phyloP scores from a whole-genome alignment of 768 basidiomycete species.

The Pleurotus citrinopileatus region DNA sequence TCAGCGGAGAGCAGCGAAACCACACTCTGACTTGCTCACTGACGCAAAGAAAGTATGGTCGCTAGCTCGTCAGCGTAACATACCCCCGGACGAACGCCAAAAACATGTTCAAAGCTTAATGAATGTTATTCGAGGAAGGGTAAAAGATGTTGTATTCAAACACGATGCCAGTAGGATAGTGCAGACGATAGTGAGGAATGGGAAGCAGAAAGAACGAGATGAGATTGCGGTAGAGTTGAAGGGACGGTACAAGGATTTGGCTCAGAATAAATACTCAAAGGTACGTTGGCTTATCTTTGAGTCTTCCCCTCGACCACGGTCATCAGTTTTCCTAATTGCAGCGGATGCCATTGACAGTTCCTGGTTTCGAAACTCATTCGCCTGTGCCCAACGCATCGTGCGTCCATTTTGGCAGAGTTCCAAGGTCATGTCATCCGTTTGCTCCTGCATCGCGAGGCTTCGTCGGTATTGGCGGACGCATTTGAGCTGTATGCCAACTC shows the following conservation, averaged over 20 bases:
- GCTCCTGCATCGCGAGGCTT: slow-evolving; percentile 82
- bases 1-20: slow-evolving; percentile 75
- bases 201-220: slow-evolving; percentile 69
- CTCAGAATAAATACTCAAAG: slow-evolving; percentile 90
- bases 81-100: slow-evolving; percentile 67
- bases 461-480: slow-evolving; percentile 79
- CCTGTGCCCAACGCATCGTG: slow-evolving; percentile 69
- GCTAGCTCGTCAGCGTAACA: slow-evolving; percentile 67
- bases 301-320: neutral
- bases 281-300: slow-evolving; percentile 31
- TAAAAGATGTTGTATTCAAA: slow-evolving; percentile 85
- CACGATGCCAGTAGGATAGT: slow-evolving; percentile 90
- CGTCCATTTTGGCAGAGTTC: slow-evolving; percentile 77
- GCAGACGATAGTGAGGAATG: slow-evolving; percentile 80
- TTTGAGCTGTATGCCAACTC: slow-evolving; percentile 87
- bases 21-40: slow-evolving; percentile 64
- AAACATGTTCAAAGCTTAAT: slow-evolving; percentile 74
- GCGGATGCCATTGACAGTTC: slow-evolving; percentile 44
- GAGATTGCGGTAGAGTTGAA: slow-evolving; percentile 83
- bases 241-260: slow-evolving; percentile 73
- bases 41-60: slow-evolving; percentile 81
- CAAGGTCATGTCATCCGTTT: slow-evolving; percentile 72
- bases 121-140: slow-evolving; percentile 72
- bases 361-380: slow-evolving; percentile 79
- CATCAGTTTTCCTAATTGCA: neutral